Evolutionary conservation across 2,329 filamentous ascomycete genomes (phyloP).

Genomic region (Colletotrichum sp.): DNA sequence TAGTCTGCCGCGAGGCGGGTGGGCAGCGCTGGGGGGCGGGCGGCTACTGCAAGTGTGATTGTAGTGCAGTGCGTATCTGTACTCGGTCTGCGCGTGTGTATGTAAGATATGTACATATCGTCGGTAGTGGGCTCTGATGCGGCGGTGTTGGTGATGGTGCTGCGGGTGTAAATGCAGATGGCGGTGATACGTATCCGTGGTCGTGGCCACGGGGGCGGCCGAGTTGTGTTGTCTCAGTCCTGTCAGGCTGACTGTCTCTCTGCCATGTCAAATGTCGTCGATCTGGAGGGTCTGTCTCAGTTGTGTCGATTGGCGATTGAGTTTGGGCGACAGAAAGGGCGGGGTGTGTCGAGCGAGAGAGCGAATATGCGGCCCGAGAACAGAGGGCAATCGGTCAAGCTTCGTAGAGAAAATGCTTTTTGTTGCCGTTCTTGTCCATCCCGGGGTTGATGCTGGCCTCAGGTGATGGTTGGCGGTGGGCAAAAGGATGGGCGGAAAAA

Average conservation of each 20-base stretch:
- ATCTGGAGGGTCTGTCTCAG: constrained; percentile 17
- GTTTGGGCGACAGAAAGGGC: background rate
- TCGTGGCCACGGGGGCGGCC: background rate
- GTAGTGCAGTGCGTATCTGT: background rate
- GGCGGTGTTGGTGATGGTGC: background rate
- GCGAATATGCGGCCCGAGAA: background rate
- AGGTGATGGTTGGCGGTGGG: background rate
- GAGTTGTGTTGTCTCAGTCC: constrained; percentile 1
- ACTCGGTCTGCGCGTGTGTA: background rate
- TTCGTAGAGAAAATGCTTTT: background rate
- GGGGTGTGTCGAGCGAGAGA: background rate
- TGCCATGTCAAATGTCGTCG: constrained; percentile 6
- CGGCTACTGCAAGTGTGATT: constrained; percentile 1
- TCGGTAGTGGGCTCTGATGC: background rate
- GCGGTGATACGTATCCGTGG: background rate
- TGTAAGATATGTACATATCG: background rate
- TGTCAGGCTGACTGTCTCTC: background rate
- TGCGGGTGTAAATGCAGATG: background rate
- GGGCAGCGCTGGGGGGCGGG: background rate
- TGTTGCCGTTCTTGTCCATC: background rate
- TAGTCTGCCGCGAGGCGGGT: background rate
- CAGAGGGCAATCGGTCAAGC: background rate
- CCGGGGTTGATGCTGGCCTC: background rate
- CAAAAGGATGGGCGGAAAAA: background rate
- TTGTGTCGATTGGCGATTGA: constrained; percentile 12